Percentiles rank a stretch among this genome's conserved stretches.
Evolutionary conservation across 225 moss, liverwort and hornwort species (phyloP).

Genomic region (Takakia lepidozioides): DNA sequence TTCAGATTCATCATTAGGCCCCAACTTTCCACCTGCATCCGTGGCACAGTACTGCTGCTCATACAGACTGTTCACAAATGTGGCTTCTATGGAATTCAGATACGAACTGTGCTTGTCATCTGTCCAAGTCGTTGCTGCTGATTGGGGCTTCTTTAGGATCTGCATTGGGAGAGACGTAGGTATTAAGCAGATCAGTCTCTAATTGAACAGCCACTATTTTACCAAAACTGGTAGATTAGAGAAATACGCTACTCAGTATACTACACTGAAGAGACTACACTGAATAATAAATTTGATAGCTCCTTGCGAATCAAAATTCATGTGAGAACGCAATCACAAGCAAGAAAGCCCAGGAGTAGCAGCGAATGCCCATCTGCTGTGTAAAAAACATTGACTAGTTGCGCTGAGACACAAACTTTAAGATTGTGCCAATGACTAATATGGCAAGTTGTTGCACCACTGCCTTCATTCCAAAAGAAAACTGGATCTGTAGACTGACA

Average conservation of each 20-base stretch:
- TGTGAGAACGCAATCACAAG: too few relatives aligned
- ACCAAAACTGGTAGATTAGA: not conserved
- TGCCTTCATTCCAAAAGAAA: too few relatives aligned
- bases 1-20: constrained; percentile 35
- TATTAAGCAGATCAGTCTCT: too few relatives aligned
- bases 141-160: constrained; percentile 34
- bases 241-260: not conserved
- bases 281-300: not conserved
- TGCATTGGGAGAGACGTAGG: constrained; percentile 2
- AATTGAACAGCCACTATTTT: not conserved
- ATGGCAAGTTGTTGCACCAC: too few relatives aligned
- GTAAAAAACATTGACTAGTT: too few relatives aligned
- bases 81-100: constrained; percentile 52
- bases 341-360: too few relatives aligned
- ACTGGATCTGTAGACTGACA: too few relatives aligned
- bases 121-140: constrained; percentile 54
- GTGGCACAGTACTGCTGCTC: constrained; percentile 26
- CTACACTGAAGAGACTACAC: not conserved
- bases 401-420: too few relatives aligned
- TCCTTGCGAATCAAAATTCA: too few relatives aligned
- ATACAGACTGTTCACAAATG: constrained; percentile 45
- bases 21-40: constrained; percentile 18
- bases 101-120: constrained; percentile 61
- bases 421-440: too few relatives aligned
- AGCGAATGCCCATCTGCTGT: too few relatives aligned